Base-by-base conservation (phyloP, 805 yeast genomes). In the Millerago galiae region DNA sequence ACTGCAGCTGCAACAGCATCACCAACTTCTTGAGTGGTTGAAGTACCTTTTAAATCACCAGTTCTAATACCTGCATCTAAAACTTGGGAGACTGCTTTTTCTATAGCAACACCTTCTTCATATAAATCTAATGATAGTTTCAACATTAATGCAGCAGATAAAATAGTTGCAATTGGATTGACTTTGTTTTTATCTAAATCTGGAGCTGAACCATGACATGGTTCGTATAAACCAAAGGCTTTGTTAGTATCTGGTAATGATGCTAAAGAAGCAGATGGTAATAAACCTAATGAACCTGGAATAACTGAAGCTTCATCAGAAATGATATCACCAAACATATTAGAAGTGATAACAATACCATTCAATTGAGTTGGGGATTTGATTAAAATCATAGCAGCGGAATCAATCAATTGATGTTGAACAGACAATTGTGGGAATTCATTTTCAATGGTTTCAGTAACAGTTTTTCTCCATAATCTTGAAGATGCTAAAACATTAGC, bases 121-220 rank as follows among this genome's bases (percentile, higher is more conserved):
- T 75, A 76, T 59, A 88, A 67, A 61, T 87, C 81, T 62, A 93
- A 77, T 15, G 97, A 89, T 50, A 93, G 76, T 58, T 91, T 79
- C 68, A 93, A 76, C 98, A 93, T 93, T 95, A 93, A 85, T 27
- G 98, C 98, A 11, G 87, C 95, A 21, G 97, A 89, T 58, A 93
- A 75, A 55, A 91, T 90, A 18, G 97, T 87, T 40, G 98, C 99
- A 44, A 91, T 67, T 40, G 99, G 99, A 68, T 91, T 91, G 45
- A 90, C 99, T 68, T 86, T 83, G 62, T 88, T 87, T 46, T 68
- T 71, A 40, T 82, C 81, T 60, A 91, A 78, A 65, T 91, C 99
- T 40, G 99, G 99, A 29, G 99, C 99, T 37, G 96, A 83, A 37
- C 99, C 99, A 63, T 91, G 99, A 61, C 97, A 91, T 52, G 99